Evolutionary conservation across 177 flowering plant genomes (phyloP).

Genomic region (Vitis hybrid): DNA sequence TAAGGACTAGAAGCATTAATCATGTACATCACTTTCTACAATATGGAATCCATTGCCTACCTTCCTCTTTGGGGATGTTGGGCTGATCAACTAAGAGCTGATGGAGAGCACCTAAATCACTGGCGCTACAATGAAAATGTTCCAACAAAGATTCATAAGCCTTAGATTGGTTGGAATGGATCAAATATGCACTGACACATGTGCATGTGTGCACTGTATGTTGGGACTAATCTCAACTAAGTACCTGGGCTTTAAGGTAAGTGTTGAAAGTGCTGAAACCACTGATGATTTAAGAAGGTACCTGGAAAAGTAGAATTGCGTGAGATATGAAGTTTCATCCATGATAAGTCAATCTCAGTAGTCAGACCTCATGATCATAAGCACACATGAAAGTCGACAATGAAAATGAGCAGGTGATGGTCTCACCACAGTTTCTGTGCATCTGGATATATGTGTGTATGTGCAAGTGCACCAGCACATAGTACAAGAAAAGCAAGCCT

Average conservation of each 20-base stretch:
- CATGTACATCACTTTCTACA: not conserved
- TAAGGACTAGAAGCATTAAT: not conserved
- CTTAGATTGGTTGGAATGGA: not conserved
- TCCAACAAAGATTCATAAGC: not conserved
- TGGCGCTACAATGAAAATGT: conserved; percentile 32
- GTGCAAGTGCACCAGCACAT: too few relatives aligned
- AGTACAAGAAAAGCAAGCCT: too few relatives aligned
- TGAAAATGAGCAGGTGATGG: too few relatives aligned
- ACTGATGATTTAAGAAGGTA: conserved; percentile 55
- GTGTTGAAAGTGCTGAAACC: conserved; percentile 24
- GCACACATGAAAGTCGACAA: too few relatives aligned
- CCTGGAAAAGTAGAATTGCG: conserved; percentile 34
- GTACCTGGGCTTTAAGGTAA: conserved; percentile 44
- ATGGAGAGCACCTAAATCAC: conserved; percentile 55
- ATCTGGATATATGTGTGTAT: too few relatives aligned
- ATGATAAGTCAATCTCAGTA: too few relatives aligned
- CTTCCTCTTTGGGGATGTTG: conserved; percentile 74
- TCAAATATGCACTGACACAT: not conserved
- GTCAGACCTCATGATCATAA: too few relatives aligned
- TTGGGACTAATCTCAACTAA: too few relatives aligned
- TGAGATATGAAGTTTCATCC: not conserved
- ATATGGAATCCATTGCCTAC: conserved; percentile 22
- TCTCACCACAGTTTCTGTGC: too few relatives aligned
- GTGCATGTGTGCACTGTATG: too few relatives aligned
- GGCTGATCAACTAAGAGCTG: conserved; percentile 80